Evolutionary conservation across 352 stramenopile genomes (phyloP).

Genomic region (Phytophthora tubulina): DNA sequence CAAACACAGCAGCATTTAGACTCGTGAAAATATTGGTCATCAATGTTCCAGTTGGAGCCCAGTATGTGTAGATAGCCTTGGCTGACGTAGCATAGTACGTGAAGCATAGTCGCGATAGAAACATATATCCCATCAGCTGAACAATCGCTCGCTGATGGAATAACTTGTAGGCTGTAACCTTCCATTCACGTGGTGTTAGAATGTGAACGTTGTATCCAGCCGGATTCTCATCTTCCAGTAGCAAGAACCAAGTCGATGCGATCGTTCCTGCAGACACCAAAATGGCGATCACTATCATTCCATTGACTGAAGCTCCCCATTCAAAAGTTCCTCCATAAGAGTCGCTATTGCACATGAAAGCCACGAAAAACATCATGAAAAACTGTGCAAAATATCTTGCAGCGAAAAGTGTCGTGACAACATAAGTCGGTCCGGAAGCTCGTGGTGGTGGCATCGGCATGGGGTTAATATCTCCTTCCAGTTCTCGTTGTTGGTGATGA

Average conservation of each 20-base stretch:
- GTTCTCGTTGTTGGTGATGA: constrained; percentile 33
- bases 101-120: constrained; percentile 61
- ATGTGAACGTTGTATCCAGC: constrained; percentile 41
- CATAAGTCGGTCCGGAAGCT: constrained; percentile 34
- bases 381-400: constrained; percentile 53
- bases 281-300: constrained; percentile 53
- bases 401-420: constrained; percentile 55
- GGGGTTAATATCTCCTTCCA: constrained; percentile 27
- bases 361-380: constrained; percentile 50
- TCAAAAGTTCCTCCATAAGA: constrained; percentile 63
- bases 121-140: constrained; percentile 52
- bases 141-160: constrained; percentile 52
- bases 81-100: constrained; percentile 66
- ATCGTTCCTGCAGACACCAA: constrained; percentile 35
- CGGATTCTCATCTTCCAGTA: constrained; percentile 42
- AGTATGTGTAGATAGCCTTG: constrained; percentile 73
- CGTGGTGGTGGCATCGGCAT: constrained; percentile 12
- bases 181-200: constrained; percentile 25
- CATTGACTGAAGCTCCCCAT: constrained; percentile 57
- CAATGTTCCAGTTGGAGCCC: constrained; percentile 49
- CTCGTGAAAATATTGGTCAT: constrained; percentile 56
- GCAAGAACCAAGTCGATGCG: constrained; percentile 45
- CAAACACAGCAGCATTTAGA: constrained; percentile 59
- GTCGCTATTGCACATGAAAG: constrained; percentile 65
- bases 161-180: constrained; percentile 42